These are phyloP conservation scores for Eustoma russellianum DNA, from an alignment of 257 asterid species.

Conservation along the genomic window DNA sequence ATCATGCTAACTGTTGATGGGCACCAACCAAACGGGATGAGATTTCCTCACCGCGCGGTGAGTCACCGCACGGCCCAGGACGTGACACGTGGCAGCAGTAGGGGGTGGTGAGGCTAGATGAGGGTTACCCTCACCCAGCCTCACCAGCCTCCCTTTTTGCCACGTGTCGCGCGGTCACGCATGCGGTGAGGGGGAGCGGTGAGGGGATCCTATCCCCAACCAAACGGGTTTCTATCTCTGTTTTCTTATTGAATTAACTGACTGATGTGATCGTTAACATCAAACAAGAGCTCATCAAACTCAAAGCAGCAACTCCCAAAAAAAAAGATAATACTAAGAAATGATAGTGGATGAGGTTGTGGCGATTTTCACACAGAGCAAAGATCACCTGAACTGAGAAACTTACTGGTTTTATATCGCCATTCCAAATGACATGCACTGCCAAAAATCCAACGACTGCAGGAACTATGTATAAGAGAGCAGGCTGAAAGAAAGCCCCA, in stretches of 20 bases:
- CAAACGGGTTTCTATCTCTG: not conserved
- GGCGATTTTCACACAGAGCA: not conserved
- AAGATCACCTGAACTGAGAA: not conserved
- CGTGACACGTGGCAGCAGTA: too few relatives aligned
- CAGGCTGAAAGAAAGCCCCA: conserved; percentile 55
- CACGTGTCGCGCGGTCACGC: too few relatives aligned
- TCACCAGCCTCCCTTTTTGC: too few relatives aligned
- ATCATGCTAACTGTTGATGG: not conserved
- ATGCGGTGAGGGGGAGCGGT: too few relatives aligned
- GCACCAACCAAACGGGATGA: not conserved
- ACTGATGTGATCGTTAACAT: too few relatives aligned
- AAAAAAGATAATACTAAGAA: not conserved
- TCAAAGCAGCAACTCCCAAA: not conserved
- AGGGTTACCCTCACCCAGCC: too few relatives aligned
- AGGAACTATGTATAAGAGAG: conserved; percentile 89
- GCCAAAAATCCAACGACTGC: conserved; percentile 89
- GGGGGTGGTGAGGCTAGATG: too few relatives aligned
- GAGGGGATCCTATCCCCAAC: too few relatives aligned
- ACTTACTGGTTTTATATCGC: conserved; percentile 84
- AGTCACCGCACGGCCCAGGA: too few relatives aligned
- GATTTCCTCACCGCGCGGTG: too few relatives aligned
- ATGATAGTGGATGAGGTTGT: too few relatives aligned
- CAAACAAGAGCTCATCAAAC: not conserved
- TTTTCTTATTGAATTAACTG: too few relatives aligned
- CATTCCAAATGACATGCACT: conserved; percentile 78